Base-by-base conservation (phyloP, 2,329 filamentous ascomycete genomes). In the Chaetomium olivaceum region DNA sequence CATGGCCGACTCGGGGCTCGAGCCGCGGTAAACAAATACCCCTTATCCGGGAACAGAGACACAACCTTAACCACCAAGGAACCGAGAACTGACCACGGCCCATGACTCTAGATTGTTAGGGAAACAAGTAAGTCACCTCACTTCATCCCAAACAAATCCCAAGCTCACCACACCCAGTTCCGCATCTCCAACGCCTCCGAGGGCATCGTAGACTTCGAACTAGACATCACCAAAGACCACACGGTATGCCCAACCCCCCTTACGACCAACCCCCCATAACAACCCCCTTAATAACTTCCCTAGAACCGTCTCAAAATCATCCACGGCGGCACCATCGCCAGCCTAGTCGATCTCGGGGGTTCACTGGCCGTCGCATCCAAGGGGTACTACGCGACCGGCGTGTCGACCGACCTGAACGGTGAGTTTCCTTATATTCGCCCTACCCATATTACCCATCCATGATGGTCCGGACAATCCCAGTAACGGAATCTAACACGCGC, bases 1-100 rank as follows among this genome's bases (percentile, higher is more conserved):
- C 77, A 87, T 91, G 80, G 85, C 86, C 70, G 91, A 92, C 69
- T 97, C 93, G 5, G 93, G 93, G 7, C 80, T 98, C 23, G 94
- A 97, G 77, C 92, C 92, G 76, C 91, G 91, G 93, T 96, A 75
- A 73, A 46, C 21, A 14, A 12, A 27, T 25, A 5, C 50, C 39
- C 55, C 48, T 46, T 11, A 19, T n/a, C 4, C 16, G 16, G 39
- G 11, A 27, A 21, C 21, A 62, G 14, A 39, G 23, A 39, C n/a
- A 25, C 52, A 31, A 14, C 33, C 33, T 3, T 9, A 12, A 29
- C n/a, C n/a, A 19, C 33, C 9, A 11, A 12, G 11, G 3, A 36
- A 14, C 2, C 33, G 2, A 9, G 11, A 52, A 39, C 58, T 60
- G 9, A 52, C n/a, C 19, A 21, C 31, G 5, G 16, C 8, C 14